phyloP scores from a whole-genome alignment of 768 basidiomycete species.

The Epithele typhae region DNA sequence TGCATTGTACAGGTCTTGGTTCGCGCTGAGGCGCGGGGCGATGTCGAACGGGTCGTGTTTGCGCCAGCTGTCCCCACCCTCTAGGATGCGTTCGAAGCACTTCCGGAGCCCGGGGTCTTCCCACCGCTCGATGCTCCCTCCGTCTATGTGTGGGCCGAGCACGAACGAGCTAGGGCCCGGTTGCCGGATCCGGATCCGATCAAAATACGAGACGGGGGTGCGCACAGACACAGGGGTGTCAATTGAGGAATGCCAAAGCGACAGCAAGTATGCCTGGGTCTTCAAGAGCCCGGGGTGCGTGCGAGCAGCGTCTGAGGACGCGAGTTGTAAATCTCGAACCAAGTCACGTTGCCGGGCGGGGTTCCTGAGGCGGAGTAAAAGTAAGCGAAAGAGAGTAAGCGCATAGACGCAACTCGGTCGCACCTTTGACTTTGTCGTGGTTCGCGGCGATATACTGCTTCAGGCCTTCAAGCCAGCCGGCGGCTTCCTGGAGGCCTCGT shows the following conservation, averaged over 20 bases:
- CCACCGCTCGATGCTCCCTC: constrained; percentile 77
- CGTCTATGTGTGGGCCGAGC: constrained; percentile 59
- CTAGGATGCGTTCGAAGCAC: constrained; percentile 55
- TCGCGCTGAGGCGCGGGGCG: constrained; percentile 50
- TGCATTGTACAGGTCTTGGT: constrained; percentile 59
- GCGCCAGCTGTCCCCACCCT: constrained; percentile 43
- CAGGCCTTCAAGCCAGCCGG: constrained; percentile 53
- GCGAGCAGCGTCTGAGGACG: constrained; percentile 59
- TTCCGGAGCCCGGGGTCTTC: constrained; percentile 53
- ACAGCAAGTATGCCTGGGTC: constrained; percentile 54
- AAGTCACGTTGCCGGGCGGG: constrained; percentile 64
- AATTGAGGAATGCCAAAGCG: constrained; percentile 54
- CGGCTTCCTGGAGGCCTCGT: constrained; percentile 41
- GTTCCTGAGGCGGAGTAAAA: constrained; percentile 42
- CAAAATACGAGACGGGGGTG: constrained; percentile 71
- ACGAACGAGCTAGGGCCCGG: constrained; percentile 69
- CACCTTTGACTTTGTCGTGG: constrained; percentile 43
- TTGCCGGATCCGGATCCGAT: constrained; percentile 67
- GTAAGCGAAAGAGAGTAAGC: too few species aligned
- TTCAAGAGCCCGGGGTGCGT: constrained; percentile 55
- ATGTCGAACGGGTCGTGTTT: constrained; percentile 63
- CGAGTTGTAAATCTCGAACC: constrained; percentile 72
- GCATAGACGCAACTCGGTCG: background rate
- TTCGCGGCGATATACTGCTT: constrained; percentile 52
- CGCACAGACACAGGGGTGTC: constrained; percentile 40